phyloP scores from a whole-genome alignment of 257 asterid genomes.

The Thymus quinquecostatus region DNA sequence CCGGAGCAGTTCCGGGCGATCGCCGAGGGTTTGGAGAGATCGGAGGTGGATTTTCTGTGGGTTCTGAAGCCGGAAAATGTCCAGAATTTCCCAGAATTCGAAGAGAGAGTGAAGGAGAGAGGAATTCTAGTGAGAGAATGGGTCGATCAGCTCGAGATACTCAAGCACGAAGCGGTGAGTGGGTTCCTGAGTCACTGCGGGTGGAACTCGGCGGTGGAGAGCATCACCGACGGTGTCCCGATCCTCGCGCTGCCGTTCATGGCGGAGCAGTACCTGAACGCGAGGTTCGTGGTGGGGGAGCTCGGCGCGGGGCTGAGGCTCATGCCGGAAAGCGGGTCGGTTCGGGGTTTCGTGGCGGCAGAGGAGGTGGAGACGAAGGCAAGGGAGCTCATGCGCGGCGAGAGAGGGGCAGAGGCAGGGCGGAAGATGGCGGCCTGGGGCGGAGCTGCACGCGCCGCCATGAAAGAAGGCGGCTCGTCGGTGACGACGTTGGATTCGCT shows the following conservation, averaged over 20 bases:
- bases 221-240: constrained; percentile 59
- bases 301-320: constrained; percentile 54
- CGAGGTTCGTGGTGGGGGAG: constrained; percentile 58
- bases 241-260: constrained; percentile 66
- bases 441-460: constrained; percentile 40
- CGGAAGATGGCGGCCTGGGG: constrained; percentile 45
- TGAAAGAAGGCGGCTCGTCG: constrained; percentile 59
- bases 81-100: constrained; percentile 26
- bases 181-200: constrained; percentile 85
- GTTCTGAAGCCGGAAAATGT: constrained; percentile 33
- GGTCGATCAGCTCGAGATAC: constrained; percentile 61
- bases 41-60: constrained; percentile 67
- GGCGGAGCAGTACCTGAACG: constrained; percentile 77
- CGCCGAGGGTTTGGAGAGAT: constrained; percentile 53
- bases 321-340: constrained; percentile 47
- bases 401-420: constrained; percentile 45
- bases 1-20: constrained; percentile 56
- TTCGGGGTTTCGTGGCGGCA: constrained; percentile 54
- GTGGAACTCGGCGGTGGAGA: constrained; percentile 76
- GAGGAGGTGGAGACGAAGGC: constrained; percentile 58
- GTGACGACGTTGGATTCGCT: constrained; percentile 41
- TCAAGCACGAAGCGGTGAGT: constrained; percentile 45
- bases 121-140: constrained; percentile 62
- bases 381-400: constrained; percentile 51
- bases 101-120: constrained; percentile 35